Percentiles rank a stretch among this genome's conserved stretches.
These are phyloP conservation scores for Raphanus hybrid DNA, from an alignment of 441 rosid species.

Conservation along the genomic window DNA sequence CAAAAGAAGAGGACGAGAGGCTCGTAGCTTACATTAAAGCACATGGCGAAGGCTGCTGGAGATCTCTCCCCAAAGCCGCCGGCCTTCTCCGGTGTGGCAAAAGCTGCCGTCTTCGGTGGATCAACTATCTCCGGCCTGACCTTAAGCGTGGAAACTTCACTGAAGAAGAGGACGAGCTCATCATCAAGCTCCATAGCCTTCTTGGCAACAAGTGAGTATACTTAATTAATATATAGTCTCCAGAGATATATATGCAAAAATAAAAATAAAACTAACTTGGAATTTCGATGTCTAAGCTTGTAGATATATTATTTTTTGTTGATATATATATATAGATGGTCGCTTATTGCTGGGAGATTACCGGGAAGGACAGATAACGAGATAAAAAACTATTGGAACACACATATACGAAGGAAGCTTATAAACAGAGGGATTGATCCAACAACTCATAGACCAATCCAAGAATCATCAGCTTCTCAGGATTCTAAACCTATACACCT, in stretches of 20 bases:
- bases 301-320: background rate
- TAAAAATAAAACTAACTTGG: background rate
- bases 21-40: constrained; percentile 82
- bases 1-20: constrained; percentile 93
- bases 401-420: constrained; percentile 89
- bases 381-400: constrained; percentile 97
- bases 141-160: constrained; percentile 94
- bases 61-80: constrained; percentile 96
- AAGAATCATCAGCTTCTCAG: constrained; percentile 56
- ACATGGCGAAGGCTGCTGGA: constrained; percentile 97
- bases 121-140: constrained; percentile 92
- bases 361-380: constrained; percentile 98
- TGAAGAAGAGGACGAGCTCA: constrained; percentile 91
- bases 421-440: constrained; percentile 92
- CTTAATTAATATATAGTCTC: background rate
- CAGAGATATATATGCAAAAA: background rate
- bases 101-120: constrained; percentile 96
- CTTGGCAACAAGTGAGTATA: constrained; percentile 89
- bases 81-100: constrained; percentile 96
- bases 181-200: constrained; percentile 92
- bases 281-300: background rate
- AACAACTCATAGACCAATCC: constrained; percentile 73
- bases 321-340: constrained; percentile 63
- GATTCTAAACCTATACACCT: constrained; percentile 37
- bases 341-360: constrained; percentile 88